These are phyloP conservation scores for Xylariomycetidae sp. DNA, from an alignment of 2,329 filamentous ascomycete genomes.

Conservation along the genomic window DNA sequence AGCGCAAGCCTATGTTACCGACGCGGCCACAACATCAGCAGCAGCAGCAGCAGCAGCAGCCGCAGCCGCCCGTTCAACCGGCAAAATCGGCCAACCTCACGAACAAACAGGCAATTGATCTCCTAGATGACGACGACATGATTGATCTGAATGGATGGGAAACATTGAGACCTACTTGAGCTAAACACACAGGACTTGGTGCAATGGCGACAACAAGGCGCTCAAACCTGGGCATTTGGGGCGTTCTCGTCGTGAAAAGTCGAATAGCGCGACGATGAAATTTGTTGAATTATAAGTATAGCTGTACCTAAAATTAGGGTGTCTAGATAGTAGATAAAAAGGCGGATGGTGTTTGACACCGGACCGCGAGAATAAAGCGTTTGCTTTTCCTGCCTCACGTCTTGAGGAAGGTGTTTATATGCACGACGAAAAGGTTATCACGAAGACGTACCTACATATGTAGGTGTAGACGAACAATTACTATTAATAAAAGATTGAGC, in stretches of 20 bases:
- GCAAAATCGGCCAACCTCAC: conserved; percentile 27
- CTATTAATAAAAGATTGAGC: too few species aligned
- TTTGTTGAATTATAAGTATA: neutral
- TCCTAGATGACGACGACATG: conserved; percentile 41
- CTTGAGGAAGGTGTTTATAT: too few species aligned
- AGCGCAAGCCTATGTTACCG: conserved; percentile 25
- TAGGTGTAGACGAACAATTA: too few species aligned
- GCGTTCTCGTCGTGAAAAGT: conserved; percentile 1
- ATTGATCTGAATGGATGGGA: conserved; percentile 50
- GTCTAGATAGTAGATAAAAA: neutral
- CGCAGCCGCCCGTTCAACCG: conserved; percentile 11
- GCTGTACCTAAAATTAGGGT: neutral
- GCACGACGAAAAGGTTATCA: too few species aligned
- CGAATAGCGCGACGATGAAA: neutral
- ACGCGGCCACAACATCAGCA: conserved; percentile 22
- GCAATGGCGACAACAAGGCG: neutral
- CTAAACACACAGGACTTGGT: conserved; percentile 14
- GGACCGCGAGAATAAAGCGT: too few species aligned
- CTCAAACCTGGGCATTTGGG: conserved; percentile 7
- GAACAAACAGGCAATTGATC: conserved; percentile 36
- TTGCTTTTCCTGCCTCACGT: too few species aligned
- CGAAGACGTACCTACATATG: too few species aligned
- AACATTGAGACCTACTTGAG: conserved; percentile 43
- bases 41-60: neutral
- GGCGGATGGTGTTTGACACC: neutral